These are phyloP conservation scores for Phytophthora pluvialis DNA, from an alignment of 352 stramenopile genomes.

Conservation along the genomic window DNA sequence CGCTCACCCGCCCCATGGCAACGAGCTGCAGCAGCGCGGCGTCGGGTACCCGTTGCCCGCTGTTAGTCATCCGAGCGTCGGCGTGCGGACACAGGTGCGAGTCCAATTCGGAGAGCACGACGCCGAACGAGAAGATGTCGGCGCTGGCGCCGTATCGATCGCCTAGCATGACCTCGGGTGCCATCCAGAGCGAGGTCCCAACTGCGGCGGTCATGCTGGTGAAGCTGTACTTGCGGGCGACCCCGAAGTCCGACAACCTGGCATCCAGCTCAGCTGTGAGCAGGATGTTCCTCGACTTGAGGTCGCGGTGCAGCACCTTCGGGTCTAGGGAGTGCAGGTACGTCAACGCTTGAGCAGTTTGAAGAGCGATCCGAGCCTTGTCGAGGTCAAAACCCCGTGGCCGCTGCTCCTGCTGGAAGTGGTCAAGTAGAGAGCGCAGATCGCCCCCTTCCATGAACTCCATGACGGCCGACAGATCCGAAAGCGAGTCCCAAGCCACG, in stretches of 20 bases:
- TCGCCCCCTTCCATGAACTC: slow-evolving; percentile 58
- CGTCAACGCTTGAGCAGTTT: slow-evolving; percentile 42
- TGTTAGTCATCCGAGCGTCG: slow-evolving; percentile 17
- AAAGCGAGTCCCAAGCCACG: slow-evolving; percentile 48
- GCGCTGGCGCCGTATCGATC: slow-evolving; percentile 42
- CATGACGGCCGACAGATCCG: slow-evolving; percentile 44
- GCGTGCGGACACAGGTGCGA: slow-evolving; percentile 35
- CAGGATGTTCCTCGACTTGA: slow-evolving; percentile 61
- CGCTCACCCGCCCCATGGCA: slow-evolving; percentile 17
- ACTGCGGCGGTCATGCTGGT: slow-evolving; percentile 45
- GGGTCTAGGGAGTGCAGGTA: slow-evolving; percentile 54
- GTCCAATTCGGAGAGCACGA: slow-evolving; percentile 45
- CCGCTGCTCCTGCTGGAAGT: slow-evolving; percentile 22
- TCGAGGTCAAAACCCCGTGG: slow-evolving; percentile 31
- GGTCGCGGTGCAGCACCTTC: slow-evolving; percentile 49
- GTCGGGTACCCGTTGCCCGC: slow-evolving; percentile 19
- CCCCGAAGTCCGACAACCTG: slow-evolving; percentile 59
- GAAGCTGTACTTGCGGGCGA: slow-evolving; percentile 31
- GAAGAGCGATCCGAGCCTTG: slow-evolving; percentile 41
- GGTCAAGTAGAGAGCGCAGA: slow-evolving; percentile 35
- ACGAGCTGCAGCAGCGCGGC: slow-evolving; percentile 38
- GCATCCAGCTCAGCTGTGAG: slow-evolving; percentile 32
- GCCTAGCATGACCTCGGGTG: slow-evolving; percentile 45
- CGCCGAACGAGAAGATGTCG: slow-evolving; percentile 50
- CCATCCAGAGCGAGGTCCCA: slow-evolving; percentile 48